phyloP scores from a whole-genome alignment of 176 grass and related monocot genomes.

The Triticum dicoccoides region DNA sequence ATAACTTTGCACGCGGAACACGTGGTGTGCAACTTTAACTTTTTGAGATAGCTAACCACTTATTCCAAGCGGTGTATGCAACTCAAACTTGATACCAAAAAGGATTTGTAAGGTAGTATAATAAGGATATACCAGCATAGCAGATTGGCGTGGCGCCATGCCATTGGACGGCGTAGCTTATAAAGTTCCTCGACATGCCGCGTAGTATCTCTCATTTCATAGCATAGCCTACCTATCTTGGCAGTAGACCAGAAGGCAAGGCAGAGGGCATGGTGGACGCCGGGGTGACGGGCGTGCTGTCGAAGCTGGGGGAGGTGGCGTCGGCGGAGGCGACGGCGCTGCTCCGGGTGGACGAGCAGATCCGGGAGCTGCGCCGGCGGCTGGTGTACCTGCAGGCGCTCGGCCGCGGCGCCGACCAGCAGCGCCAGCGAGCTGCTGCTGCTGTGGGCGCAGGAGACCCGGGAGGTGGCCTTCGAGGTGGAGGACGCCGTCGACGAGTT shows the following conservation, averaged over 20 bases:
- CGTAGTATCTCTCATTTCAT: not conserved
- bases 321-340: not conserved
- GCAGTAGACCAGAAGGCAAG: not conserved
- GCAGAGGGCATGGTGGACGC: not conserved
- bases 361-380: not conserved
- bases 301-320: not conserved
- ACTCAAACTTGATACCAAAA: no score
- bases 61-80: no score
- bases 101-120: no score
- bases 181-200: not conserved
- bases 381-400: not conserved
- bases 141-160: not conserved
- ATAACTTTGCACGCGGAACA: no score
- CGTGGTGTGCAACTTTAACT: no score
- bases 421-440: constrained; percentile 41
- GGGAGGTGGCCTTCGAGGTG: constrained; percentile 50
- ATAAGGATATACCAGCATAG: no score
- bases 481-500: constrained; percentile 52
- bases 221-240: not conserved
- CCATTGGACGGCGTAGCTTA: not conserved
- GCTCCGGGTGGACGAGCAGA: not conserved
- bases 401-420: not conserved
- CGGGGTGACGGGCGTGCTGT: not conserved
- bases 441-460: constrained; percentile 42
- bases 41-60: no score